Base-by-base conservation (phyloP, 2,329 filamentous ascomycete genomes). In the Hymenoscyphus fructigenus region DNA sequence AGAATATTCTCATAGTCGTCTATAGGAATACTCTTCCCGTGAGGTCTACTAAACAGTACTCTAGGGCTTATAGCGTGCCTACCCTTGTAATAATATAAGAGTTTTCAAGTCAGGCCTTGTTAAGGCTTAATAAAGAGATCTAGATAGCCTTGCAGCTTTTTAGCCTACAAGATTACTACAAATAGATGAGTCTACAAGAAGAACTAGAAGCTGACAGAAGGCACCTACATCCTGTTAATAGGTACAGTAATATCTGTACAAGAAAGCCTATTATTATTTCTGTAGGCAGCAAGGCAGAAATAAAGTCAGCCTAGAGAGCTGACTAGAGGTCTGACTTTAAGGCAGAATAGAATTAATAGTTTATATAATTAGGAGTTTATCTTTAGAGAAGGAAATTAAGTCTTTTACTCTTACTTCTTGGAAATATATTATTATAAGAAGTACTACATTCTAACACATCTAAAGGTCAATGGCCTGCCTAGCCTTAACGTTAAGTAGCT, bases 1-100 rank as follows among this genome's bases (percentile, higher is more conserved):
- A 79, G 67, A 20, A 78, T 67, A 63, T 69, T 68, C 55, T 75
- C 63, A 66, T 74, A 78, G 10, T 73, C 63, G 10, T 67, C 62
- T 10, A 76, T 68, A 53, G 65, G 50, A 58, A 73, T 65, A 66
- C 66, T 76, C 6, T 61, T 67, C 44, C 77, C 70, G 64, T 78
- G 67, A 53, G 73, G 76, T 26, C 74, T 74, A 60, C 69, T 76
- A 38, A 79, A 73, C 17, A 78, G 68, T 4, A 72, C 72, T 57
- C 23, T 20, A 20, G 32, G 29, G 66, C 32, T n/a, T 61, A 68
- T 58, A 60, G 55, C 32, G 50, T 62, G 34, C 66, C 34, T 23
- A 64, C 26, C 57, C 63, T 44, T 61, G 55, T 29, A 56, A 44
- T 67, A 50, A 26, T 61, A 59, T 26, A 72, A 56, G 60, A 79